phyloP scores from a whole-genome alignment of 1,139 yeast species.

The Saccharomyces hybrid region DNA sequence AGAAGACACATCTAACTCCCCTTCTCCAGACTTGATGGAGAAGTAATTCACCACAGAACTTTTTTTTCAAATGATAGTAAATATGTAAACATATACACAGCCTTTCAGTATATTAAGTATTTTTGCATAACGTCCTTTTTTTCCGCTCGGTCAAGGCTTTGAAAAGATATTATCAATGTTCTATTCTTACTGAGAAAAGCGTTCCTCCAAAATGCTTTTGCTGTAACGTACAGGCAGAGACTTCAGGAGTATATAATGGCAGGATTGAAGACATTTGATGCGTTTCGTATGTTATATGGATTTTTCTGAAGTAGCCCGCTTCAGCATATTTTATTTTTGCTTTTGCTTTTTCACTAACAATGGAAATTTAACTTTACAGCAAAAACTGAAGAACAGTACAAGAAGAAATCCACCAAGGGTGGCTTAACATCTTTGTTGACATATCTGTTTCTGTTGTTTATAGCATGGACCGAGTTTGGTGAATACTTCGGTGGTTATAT shows the following conservation, averaged over 20 bases:
- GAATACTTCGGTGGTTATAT: constrained; percentile 77
- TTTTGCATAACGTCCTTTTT: background rate
- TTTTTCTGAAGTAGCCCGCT: background rate
- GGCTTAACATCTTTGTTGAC: constrained; percentile 67
- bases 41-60: background rate
- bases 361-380: constrained; percentile 34
- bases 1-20: background rate
- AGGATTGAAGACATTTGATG: constrained; percentile 63
- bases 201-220: background rate
- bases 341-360: constrained; percentile 3
- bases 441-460: constrained; percentile 50
- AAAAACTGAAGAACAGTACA: constrained; percentile 70
- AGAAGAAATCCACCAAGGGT: constrained; percentile 67
- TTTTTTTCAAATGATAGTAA: background rate
- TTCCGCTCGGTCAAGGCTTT: background rate
- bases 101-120: background rate
- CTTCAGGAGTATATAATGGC: constrained; percentile 18
- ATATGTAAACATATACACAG: background rate
- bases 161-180: background rate
- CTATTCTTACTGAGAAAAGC: background rate
- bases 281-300: constrained; percentile 49
- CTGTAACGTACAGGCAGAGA: background rate
- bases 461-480: constrained; percentile 83
- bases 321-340: background rate
- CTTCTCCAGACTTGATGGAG: constrained; percentile 1